Conservation (phyloP, 345 rosid species). For the Lepidium africanum region DNA sequence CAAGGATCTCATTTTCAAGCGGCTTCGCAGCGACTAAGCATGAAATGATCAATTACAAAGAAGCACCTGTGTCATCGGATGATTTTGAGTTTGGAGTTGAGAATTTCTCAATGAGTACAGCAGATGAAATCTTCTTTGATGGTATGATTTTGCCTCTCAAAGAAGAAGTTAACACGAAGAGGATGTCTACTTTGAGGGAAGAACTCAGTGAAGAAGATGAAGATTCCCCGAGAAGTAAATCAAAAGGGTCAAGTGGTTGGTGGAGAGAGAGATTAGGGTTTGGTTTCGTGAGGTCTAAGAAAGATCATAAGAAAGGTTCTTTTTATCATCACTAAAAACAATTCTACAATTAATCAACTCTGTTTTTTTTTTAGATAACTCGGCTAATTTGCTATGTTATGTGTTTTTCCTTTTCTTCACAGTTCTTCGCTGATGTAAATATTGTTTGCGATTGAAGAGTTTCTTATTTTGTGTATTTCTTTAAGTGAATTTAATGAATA, state of each 20-base stretch:
- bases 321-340: slow-evolving; percentile 13
- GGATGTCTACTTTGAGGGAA: slow-evolving; percentile 59
- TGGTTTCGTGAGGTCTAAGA: slow-evolving; percentile 26
- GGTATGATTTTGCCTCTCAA: slow-evolving; percentile 61
- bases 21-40: slow-evolving; percentile 50
- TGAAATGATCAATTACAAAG: slow-evolving; percentile 44
- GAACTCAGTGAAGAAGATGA: slow-evolving; percentile 44
- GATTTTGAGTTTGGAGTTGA: slow-evolving; percentile 68
- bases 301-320: slow-evolving; percentile 25
- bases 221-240: slow-evolving; percentile 14
- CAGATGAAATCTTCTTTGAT: slow-evolving; percentile 71
- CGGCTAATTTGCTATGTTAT: not conserved
- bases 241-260: slow-evolving; percentile 29
- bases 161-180: slow-evolving; percentile 31
- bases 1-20: slow-evolving; percentile 91
- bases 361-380: not conserved
- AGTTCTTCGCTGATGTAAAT: slow-evolving; percentile 22
- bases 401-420: slow-evolving; percentile 8
- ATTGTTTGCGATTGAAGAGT: slow-evolving; percentile 29
- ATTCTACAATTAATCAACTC: not conserved
- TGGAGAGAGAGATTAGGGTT: slow-evolving; percentile 31
- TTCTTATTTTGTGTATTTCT: not conserved
- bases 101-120: slow-evolving; percentile 57
- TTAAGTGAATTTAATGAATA: not conserved
- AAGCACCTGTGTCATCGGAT: slow-evolving; percentile 67